A percentile compares a stretch with the other conserved stretches of the same genome.
phyloP scores from a whole-genome alignment of 805 yeast genomes.

The Candida vartiovaarae region DNA sequence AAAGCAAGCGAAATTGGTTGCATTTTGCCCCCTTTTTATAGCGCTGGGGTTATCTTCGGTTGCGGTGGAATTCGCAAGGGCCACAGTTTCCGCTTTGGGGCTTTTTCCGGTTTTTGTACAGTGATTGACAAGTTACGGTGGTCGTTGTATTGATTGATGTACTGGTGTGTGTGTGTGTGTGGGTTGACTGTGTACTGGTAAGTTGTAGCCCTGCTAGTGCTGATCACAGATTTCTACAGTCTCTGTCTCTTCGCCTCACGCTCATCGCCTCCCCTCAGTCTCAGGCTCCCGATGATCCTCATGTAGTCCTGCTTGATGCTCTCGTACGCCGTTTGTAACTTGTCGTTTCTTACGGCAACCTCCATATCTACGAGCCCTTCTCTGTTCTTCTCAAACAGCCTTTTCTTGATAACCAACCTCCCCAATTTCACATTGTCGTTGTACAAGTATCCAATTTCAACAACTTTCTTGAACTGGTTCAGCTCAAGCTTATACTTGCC shows the following conservation, averaged over 20 bases:
- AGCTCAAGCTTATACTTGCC: slow-evolving; percentile 52
- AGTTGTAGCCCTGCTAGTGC: too few relatives aligned
- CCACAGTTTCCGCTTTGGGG: too few relatives aligned
- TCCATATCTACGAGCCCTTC: slow-evolving; percentile 71
- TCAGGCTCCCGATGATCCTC: slow-evolving; percentile 34
- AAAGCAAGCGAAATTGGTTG: not conserved
- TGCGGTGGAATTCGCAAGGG: too few relatives aligned
- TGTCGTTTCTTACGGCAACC: slow-evolving; percentile 54
- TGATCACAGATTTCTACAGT: too few relatives aligned
- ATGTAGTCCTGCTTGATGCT: slow-evolving; percentile 65
- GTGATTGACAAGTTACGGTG: too few relatives aligned
- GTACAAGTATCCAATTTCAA: slow-evolving; percentile 62
- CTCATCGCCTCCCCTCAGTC: slow-evolving; percentile 5
- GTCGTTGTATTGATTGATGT: too few relatives aligned
- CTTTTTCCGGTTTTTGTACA: too few relatives aligned
- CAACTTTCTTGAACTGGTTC: slow-evolving; percentile 68
- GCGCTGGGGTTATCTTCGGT: not conserved
- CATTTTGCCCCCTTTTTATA: not conserved
- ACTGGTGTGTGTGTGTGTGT: too few relatives aligned
- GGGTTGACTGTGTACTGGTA: too few relatives aligned
- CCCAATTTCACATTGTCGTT: slow-evolving; percentile 28
- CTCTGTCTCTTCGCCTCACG: too few relatives aligned
- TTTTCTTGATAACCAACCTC: slow-evolving; percentile 59
- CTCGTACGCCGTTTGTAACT: slow-evolving; percentile 68
- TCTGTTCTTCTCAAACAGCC: slow-evolving; percentile 71